Evolutionary conservation across 2,329 filamentous ascomycete genomes (phyloP).

Genomic region (Chaetomium sp.): DNA sequence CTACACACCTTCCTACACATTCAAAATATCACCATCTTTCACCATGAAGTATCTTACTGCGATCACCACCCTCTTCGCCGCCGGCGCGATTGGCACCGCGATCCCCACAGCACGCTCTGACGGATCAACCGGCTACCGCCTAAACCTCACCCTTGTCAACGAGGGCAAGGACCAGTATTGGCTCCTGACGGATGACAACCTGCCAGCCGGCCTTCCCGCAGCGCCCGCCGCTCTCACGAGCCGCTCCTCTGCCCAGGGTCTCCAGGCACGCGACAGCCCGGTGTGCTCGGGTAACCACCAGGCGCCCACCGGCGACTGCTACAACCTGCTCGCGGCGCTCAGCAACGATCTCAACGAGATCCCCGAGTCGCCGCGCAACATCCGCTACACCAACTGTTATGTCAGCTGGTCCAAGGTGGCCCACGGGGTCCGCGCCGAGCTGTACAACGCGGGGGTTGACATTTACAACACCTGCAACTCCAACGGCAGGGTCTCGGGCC

Average conservation of each 20-base stretch:
- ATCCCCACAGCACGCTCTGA: neutral
- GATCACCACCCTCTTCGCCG: neutral
- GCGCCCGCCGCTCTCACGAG: neutral
- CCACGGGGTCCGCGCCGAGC: neutral
- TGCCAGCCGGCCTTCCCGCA: neutral
- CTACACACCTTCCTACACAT: neutral
- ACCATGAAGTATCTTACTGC: neutral
- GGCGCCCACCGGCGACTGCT: neutral
- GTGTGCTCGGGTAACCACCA: neutral
- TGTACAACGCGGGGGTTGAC: slow-evolving; percentile 3
- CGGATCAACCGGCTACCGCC: neutral
- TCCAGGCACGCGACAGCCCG: neutral
- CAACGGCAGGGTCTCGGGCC: slow-evolving; percentile 4
- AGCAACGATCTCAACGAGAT: neutral
- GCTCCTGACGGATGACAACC: slow-evolving; percentile 1
- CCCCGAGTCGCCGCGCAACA: neutral
- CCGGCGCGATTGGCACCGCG: neutral
- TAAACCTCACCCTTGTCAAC: neutral
- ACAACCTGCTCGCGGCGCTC: neutral
- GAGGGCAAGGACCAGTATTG: neutral
- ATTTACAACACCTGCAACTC: slow-evolving; percentile 8
- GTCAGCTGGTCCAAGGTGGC: slow-evolving; percentile 3
- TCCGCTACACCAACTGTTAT: slow-evolving; percentile 9
- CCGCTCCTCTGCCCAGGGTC: neutral
- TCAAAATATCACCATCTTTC: neutral